Conservation (phyloP, 176 grass and related monocot genomes). For the Saccharum spontaneum region DNA sequence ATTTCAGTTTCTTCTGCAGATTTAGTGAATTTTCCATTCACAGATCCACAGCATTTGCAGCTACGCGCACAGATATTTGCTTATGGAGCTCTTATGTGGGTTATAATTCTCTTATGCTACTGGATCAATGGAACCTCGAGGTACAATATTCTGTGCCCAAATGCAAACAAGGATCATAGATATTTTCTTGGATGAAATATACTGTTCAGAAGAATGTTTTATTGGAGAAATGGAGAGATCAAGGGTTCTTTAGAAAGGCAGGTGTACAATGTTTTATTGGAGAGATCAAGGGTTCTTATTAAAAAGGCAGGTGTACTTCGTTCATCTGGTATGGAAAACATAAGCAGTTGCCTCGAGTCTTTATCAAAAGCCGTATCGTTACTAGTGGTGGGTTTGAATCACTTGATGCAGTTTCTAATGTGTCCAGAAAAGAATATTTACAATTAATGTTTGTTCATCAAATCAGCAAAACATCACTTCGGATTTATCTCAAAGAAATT, state of each 20-base stretch:
- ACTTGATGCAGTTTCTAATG: not conserved
- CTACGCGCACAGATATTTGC: conserved; percentile 91
- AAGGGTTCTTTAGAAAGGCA: conserved; percentile 75
- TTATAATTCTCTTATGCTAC: conserved; percentile 27
- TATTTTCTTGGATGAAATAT: conserved; percentile 76
- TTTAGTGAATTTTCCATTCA: conserved; percentile 69
- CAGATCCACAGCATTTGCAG: conserved; percentile 85
- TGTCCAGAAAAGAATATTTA: conserved; percentile 3
- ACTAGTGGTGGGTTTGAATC: conserved; percentile 54
- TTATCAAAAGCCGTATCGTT: conserved; percentile 80
- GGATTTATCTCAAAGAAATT: conserved; percentile 38
- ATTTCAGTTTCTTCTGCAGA: conserved; percentile 50
- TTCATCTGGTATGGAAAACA: conserved; percentile 50
- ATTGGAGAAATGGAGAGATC: conserved; percentile 64
- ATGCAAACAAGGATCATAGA: conserved; percentile 67
- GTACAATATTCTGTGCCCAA: conserved; percentile 46
- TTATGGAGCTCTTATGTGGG: conserved; percentile 95
- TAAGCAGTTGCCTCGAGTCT: conserved; percentile 54
- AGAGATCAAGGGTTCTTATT: conserved; percentile 73
- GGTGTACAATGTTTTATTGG: not conserved
- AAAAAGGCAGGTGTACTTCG: conserved; percentile 59
- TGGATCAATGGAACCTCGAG: conserved; percentile 51
- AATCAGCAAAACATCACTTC: conserved; percentile 37
- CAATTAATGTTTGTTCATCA: conserved; percentile 30
- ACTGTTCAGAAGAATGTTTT: conserved; percentile 42